Base-by-base conservation (phyloP, 257 asterid genomes). In the Solanum phureja region DNA sequence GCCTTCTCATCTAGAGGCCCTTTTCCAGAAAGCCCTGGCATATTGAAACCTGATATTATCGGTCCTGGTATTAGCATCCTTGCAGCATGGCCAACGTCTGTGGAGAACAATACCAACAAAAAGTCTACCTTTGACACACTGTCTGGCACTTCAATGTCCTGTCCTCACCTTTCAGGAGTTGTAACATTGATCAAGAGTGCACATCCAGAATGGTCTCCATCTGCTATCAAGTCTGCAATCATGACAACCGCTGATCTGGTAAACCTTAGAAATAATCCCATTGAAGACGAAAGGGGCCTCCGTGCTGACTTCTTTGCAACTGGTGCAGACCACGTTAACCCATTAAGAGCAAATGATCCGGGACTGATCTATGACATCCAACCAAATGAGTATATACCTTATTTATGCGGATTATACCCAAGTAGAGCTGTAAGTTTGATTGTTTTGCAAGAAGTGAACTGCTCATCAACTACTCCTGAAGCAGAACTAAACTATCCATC, bases 401-500 rank as follows among this genome's bases (percentile, higher is more conserved):
- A 90, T 85, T 85, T 92, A 31, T 91, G 94, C 29, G 87, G 85
- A 4, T 38, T 56, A 23, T 89, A 86, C 87, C 87, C 90, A 1
- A 44, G 68, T 16, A 5, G 60, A 23, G 91, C 89, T 52, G 88
- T 90, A 0, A 44, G 64, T 1, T 19, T 64, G 21, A 84, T 91
- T 11, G 64, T 87, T 9, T 64, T 69, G 21, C 84, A 34, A 5
- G 71, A 27, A 3, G 86, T 90, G 1, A 66, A 81, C 11, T 91
- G 92, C 85, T 86, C 89, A 29, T 71, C 14, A 31, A 60, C 87
- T 37, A 64, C 81, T 18, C 84, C 89, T 0, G 91, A 90, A 82
- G 90, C 89, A 62, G 87, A 88, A n/a, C 83, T 92, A n/a, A 92
- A 92, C 44, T 90, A 91, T 31, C 94, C 93, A 2, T 91, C 93